These are phyloP conservation scores for Neoarthrinium moseri DNA, from an alignment of 2,329 filamentous ascomycete species.

Conservation along the genomic window DNA sequence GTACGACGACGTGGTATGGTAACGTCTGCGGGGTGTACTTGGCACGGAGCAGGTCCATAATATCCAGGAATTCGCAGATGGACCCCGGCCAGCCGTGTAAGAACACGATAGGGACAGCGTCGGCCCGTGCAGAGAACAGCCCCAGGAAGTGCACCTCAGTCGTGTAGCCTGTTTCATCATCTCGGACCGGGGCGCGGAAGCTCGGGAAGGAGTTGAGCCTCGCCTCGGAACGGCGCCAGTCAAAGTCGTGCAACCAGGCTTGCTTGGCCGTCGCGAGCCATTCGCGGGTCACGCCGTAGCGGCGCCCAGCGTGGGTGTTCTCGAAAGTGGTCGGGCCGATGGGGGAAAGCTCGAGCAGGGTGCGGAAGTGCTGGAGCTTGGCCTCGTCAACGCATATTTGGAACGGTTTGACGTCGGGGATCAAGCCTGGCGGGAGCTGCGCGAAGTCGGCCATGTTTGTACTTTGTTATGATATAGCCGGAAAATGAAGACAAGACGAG, in stretches of 20 bases:
- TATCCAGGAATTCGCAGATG: conserved; percentile 54
- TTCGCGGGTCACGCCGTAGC: conserved; percentile 9
- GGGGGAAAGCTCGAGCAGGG: conserved; percentile 8
- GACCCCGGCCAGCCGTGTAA: conserved; percentile 56
- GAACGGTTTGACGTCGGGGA: not conserved
- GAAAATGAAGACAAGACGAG: not conserved
- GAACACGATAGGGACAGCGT: conserved; percentile 49
- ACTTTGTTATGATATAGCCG: not conserved
- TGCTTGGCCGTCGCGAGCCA: conserved; percentile 8
- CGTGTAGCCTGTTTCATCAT: conserved; percentile 31
- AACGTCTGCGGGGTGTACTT: conserved; percentile 48
- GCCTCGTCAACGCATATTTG: not conserved
- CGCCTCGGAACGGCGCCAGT: conserved; percentile 40
- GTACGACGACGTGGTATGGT: conserved; percentile 57
- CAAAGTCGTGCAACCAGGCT: conserved; percentile 2
- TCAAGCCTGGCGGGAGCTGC: not conserved
- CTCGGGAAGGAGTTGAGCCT: conserved; percentile 48
- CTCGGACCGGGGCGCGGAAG: conserved; percentile 33
- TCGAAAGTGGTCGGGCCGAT: conserved; percentile 7
- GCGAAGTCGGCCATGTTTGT: not conserved
- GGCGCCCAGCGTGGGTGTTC: conserved; percentile 1
- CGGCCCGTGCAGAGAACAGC: conserved; percentile 48
- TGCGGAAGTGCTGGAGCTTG: conserved; percentile 5
- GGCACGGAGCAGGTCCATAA: conserved; percentile 42
- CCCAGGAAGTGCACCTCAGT: conserved; percentile 52